Evolutionary conservation across 2,329 filamentous ascomycete species (phyloP), one percentile per base, ranked within the genome.

Genomic region (Venturia pyrina): DNA sequence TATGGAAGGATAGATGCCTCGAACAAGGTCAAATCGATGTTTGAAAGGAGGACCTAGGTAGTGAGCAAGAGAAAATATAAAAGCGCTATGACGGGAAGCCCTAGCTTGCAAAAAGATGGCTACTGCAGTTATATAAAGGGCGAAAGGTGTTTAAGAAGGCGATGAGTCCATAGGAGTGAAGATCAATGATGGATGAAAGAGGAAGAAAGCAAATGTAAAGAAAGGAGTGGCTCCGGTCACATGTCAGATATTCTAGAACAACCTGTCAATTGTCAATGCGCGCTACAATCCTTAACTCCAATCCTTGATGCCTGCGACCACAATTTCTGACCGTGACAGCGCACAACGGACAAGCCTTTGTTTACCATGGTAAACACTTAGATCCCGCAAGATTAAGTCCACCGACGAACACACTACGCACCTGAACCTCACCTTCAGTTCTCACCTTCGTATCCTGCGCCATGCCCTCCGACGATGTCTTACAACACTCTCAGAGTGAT

Each of bases 401-500:
- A 53, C 10, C 24, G 10, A 28, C 21, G 15, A 24, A 17, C 3
- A 53, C 28, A 28, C 21, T 15, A 28, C 48, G 44, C 48, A 11
- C 13, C 21, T 53, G 21, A 28, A 53, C 21, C 21, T 53, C 48
- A 37, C 53, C 17, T 24, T 57, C 50, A 11, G 19, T 21, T 34
- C 28, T 34, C 50, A 5, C 50, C 48, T 24, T 56, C 53, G 37
- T n/a, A 37, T 15, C 53, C 37, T 59, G 53, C 32, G 53, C 60
- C 37, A 79, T 78, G 77, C 70, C 73, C 56, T 68, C 69, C 69
- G 77, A 76, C 61, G 78, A 80, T 65, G 75, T 81, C 66, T 75
- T 78, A 62, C 73, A 78, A 4, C 73, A 77, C 41, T 77, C 78
- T 5, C 73, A 77, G 46, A 72, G 74, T 15, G 71, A 74, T 1